Evolutionary conservation across 331 rosid genomes (phyloP), one percentile per base, ranked within the genome.

Genomic region (Dryas integrifolia): DNA sequence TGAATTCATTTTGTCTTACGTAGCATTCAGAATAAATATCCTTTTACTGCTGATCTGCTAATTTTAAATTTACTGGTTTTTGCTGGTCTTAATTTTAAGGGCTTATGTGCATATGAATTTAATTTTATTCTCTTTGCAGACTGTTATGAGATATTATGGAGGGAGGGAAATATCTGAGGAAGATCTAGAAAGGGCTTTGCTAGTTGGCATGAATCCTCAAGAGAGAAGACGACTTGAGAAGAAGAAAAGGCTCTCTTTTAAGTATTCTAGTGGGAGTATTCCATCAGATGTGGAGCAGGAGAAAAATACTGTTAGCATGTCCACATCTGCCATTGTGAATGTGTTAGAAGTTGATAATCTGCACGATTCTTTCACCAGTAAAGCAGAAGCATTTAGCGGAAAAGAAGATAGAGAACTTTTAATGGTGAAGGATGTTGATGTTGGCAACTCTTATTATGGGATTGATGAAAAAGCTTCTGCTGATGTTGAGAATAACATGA

Each of bases 121-220:
- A 44, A 65, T 46, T 35, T 44, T 43, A 6, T 15, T 30, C 40
- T 7, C 16, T 66, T 74, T 72, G 82, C 88, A 95, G 99, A 81
- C 81, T 82, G 90, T 92, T 39, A 87, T 79, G 88, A 88, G 71
- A 77, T 88, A 89, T 82, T 91, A 85, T 83, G 96, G 99, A 83
- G 88, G 99, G 52, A 89, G 89, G 76, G 89, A 89, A 65, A 89
- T 95, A 75, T 78, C 92, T 55, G 87, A 85, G 79, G 93, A 84
- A 73, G 99, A 95, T 82, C 86, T 95, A 70, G 90, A 88, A 79
- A 82, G 65, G 74, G 98, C 98, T 77, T 79, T 89, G 81, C 66
- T 87, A 64, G 88, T 92, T 78, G 99, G 97, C 80, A 85, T 92
- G 99, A 90, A 80, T 74, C 96, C 97, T 73, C 88, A 89, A 0